These are phyloP conservation scores for Cercospora sp. DNA, from an alignment of 2,329 filamentous ascomycete genomes.

Conservation along the genomic window DNA sequence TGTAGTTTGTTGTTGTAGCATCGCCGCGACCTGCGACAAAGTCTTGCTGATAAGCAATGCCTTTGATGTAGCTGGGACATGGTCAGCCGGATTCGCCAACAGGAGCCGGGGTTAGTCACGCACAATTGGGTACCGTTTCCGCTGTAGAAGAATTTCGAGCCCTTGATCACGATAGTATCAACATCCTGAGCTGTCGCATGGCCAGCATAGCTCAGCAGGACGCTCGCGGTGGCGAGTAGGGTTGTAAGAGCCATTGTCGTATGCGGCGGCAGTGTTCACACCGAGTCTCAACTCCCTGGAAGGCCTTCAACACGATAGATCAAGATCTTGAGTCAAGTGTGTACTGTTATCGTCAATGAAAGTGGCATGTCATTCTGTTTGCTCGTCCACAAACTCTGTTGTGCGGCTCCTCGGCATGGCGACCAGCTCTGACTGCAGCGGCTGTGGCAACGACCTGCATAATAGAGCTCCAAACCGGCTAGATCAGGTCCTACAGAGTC, in stretches of 20 bases:
- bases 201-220: constrained; percentile 1
- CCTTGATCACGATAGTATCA: constrained; percentile 69
- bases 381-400: background rate
- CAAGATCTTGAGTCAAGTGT: background rate
- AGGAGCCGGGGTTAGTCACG: constrained; percentile 22
- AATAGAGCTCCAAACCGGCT: background rate
- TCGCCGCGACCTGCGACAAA: constrained; percentile 45
- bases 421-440: constrained; percentile 5
- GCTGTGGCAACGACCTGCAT: constrained; percentile 10
- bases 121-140: constrained; percentile 73
- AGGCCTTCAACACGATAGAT: background rate
- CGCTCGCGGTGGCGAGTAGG: constrained; percentile 1
- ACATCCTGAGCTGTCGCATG: constrained; percentile 53
- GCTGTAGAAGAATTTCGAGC: constrained; percentile 85
- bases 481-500: background rate
- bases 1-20: constrained; percentile 57
- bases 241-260: background rate
- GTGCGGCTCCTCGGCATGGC: constrained; percentile 7
- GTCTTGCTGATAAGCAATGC: constrained; percentile 91
- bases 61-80: constrained; percentile 71
- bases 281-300: background rate
- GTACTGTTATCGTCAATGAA: background rate
- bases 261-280: background rate
- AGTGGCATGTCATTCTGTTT: background rate
- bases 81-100: background rate